Evolutionary conservation across 371 early-diverging fungal species (phyloP).

Genomic region (Batkoa obscura): DNA sequence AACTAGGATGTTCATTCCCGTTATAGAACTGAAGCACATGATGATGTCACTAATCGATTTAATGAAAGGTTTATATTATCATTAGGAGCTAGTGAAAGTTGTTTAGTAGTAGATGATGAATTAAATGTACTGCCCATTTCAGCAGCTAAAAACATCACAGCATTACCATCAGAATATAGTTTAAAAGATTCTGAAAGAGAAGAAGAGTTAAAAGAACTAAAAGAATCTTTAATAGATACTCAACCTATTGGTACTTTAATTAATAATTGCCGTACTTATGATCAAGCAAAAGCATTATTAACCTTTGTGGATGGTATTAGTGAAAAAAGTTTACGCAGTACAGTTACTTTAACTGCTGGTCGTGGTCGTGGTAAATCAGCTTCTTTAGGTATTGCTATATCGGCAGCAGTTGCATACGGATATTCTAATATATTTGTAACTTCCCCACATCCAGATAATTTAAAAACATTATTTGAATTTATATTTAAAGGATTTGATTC

Average conservation of each 20-base stretch:
- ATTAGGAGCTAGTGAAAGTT: slow-evolving; percentile 72
- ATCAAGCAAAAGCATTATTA: slow-evolving; percentile 88
- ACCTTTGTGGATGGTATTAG: slow-evolving; percentile 89
- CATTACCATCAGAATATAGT: slow-evolving; percentile 26
- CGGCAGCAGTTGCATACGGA: slow-evolving; percentile 93
- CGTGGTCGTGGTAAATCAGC: slow-evolving; percentile 99
- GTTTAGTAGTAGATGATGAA: slow-evolving; percentile 91
- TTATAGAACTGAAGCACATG: slow-evolving; percentile 83
- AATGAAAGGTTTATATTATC: slow-evolving; percentile 96
- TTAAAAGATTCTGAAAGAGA: slow-evolving; percentile 30
- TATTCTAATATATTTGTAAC: slow-evolving; percentile 97
- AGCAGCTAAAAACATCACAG: slow-evolving; percentile 75
- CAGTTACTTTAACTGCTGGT: slow-evolving; percentile 87
- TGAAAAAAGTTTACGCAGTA: slow-evolving; percentile 78
- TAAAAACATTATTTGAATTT: slow-evolving; percentile 96
- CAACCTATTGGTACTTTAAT: slow-evolving; percentile 76
- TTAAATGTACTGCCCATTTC: slow-evolving; percentile 90
- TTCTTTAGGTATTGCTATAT: slow-evolving; percentile 89
- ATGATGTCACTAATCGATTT: slow-evolving; percentile 88
- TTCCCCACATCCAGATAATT: slow-evolving; percentile 95
- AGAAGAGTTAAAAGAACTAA: slow-evolving; percentile 57
- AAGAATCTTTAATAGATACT: slow-evolving; percentile 66
- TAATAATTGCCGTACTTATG: slow-evolving; percentile 58
- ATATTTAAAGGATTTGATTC: slow-evolving; percentile 93
- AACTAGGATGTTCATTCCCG: slow-evolving; percentile 74